Conservation (phyloP, 2,329 filamentous ascomycete species). For the Thielaviopsis cerberus region DNA sequence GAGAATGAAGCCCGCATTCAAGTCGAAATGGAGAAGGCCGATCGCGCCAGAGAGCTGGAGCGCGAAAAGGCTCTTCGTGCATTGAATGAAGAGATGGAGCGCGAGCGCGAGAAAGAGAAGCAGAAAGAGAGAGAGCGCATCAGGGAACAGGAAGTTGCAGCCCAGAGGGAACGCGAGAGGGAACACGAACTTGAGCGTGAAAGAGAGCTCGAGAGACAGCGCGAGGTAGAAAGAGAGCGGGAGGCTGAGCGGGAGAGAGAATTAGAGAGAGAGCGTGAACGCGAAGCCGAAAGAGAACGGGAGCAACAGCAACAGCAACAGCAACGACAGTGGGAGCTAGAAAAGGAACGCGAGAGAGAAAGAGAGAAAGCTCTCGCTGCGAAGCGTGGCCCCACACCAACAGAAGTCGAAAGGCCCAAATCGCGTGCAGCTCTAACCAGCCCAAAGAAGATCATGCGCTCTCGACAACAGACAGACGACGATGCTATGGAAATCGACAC, state of each 20-base stretch:
- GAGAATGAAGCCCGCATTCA: constrained; percentile 42
- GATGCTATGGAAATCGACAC: constrained; percentile 39
- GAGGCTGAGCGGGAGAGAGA: constrained; percentile 13
- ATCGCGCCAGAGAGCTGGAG: constrained; percentile 52
- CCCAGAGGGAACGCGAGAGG: constrained; percentile 2
- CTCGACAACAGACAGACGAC: constrained; percentile 27
- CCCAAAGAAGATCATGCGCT: constrained; percentile 18
- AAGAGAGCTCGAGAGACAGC: not conserved
- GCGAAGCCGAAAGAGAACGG: constrained; percentile 14
- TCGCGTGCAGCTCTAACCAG: constrained; percentile 8
- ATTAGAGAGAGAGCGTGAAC: constrained; percentile 13
- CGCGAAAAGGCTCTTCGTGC: constrained; percentile 47
- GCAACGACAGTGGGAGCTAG: not conserved
- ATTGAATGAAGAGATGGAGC: constrained; percentile 32
- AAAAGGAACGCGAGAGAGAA: constrained; percentile 4
- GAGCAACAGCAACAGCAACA: constrained; percentile 2
- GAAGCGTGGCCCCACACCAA: not conserved
- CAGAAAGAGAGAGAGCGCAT: constrained; percentile 12
- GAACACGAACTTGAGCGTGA: constrained; percentile 1
- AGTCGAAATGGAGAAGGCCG: constrained; percentile 42
- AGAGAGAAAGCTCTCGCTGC: not conserved
- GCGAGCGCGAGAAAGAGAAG: constrained; percentile 15
- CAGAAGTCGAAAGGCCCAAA: constrained; percentile 5
- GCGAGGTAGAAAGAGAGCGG: constrained; percentile 9
- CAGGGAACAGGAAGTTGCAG: constrained; percentile 1